Conservation (phyloP, 441 rosid species). For the Gossypium laxum region DNA sequence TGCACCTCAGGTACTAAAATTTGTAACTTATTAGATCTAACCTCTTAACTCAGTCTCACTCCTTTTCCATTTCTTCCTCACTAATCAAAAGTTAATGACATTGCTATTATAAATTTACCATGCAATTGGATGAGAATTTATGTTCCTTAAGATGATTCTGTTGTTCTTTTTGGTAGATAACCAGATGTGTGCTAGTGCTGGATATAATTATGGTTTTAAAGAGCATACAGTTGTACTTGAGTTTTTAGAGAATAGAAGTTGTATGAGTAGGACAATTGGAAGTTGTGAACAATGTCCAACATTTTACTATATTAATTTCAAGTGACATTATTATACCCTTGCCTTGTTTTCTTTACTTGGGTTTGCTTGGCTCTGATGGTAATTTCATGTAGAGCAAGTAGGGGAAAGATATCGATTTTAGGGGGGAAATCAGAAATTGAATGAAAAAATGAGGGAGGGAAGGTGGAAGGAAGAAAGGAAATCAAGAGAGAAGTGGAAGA, state of each 20-base stretch:
- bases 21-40: not conserved
- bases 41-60: not conserved
- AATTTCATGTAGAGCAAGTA: not conserved
- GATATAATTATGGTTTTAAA: not conserved
- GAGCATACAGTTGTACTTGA: not conserved
- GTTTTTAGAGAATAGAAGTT: not conserved
- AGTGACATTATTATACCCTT: not conserved
- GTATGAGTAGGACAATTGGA: not conserved
- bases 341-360: not conserved
- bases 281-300: not conserved
- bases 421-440: too few species aligned
- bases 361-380: not conserved
- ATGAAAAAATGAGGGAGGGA: not conserved
- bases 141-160: not conserved
- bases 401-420: not conserved
- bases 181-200: not conserved
- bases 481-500: not conserved
- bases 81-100: not conserved
- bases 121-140: not conserved
- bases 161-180: not conserved
- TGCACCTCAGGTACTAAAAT: constrained; percentile 70
- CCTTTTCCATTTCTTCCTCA: not conserved
- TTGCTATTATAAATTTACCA: not conserved
- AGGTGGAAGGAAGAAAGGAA: not conserved
- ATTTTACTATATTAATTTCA: not conserved